phyloP scores from a whole-genome alignment of 2,329 filamentous ascomycete genomes.

The Aspergillus sp. region DNA sequence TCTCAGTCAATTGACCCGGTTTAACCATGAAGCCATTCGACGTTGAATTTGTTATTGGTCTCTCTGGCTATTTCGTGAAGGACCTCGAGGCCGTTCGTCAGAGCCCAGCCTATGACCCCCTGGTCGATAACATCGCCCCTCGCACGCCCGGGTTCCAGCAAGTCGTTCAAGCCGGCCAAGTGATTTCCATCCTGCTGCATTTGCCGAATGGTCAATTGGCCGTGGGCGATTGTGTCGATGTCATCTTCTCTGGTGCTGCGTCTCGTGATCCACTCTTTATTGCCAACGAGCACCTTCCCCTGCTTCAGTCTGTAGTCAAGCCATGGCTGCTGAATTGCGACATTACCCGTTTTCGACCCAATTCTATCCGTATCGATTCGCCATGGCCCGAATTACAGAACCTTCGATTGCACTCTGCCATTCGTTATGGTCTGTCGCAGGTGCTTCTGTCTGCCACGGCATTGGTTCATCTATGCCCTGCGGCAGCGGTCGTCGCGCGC shows the following conservation, averaged over 20 bases:
- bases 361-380: neutral
- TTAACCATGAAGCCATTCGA: neutral
- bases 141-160: conserved; percentile 11
- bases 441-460: conserved; percentile 11
- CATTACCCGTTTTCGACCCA: conserved; percentile 3
- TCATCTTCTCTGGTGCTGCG: conserved; percentile 15
- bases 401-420: conserved; percentile 8
- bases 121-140: conserved; percentile 7
- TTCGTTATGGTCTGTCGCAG: conserved; percentile 12
- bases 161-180: conserved; percentile 10
- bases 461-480: conserved; percentile 6
- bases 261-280: conserved; percentile 12
- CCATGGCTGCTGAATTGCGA: conserved; percentile 11
- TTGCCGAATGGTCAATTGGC: conserved; percentile 8
- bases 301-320: conserved; percentile 9
- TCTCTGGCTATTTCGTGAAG: conserved; percentile 15
- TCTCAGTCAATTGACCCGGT: neutral
- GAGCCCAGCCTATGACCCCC: conserved; percentile 10
- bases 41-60: conserved; percentile 11
- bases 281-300: conserved; percentile 9
- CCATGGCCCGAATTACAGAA: conserved; percentile 1
- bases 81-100: conserved; percentile 12
- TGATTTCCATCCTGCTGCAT: conserved; percentile 11
- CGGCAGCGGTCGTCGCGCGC: conserved; percentile 10
- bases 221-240: conserved; percentile 14